Conservation (phyloP, 768 basidiomycete species). For the Strobilomyces confusus region DNA sequence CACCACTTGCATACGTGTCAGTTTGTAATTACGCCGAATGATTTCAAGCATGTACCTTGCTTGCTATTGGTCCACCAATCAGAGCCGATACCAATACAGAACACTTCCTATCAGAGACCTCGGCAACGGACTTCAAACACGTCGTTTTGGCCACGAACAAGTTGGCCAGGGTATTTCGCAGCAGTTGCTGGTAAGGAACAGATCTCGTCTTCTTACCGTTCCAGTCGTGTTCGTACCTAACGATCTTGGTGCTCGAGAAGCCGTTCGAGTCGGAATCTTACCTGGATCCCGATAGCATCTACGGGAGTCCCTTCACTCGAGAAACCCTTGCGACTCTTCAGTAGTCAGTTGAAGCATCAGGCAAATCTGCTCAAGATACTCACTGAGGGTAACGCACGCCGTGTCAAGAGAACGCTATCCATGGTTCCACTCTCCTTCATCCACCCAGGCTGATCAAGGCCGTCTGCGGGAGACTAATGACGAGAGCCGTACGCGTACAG, state of each 20-base stretch:
- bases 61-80: slow-evolving; percentile 83
- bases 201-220: too few species aligned
- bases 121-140: background rate
- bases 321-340: slow-evolving; percentile 71
- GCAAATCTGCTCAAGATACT: slow-evolving; percentile 18
- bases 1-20: slow-evolving; percentile 48
- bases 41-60: slow-evolving; percentile 47
- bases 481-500: background rate
- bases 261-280: slow-evolving; percentile 48
- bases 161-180: slow-evolving; percentile 55
- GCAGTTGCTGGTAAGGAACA: too few species aligned
- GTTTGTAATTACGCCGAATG: background rate
- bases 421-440: slow-evolving; percentile 73
- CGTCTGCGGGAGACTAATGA: too few species aligned
- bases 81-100: slow-evolving; percentile 53
- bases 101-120: slow-evolving; percentile 33
- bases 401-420: slow-evolving; percentile 57
- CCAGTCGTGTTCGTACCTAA: slow-evolving; percentile 79
- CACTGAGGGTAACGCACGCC: slow-evolving; percentile 46
- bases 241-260: slow-evolving; percentile 53
- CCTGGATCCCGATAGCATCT: slow-evolving; percentile 61
- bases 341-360: background rate
- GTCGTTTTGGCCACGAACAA: slow-evolving; percentile 32
- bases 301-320: slow-evolving; percentile 52
- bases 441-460: slow-evolving; percentile 60